Conservation (phyloP, 768 basidiomycete species). For the Krasilnikovozyma curviuscula region DNA sequence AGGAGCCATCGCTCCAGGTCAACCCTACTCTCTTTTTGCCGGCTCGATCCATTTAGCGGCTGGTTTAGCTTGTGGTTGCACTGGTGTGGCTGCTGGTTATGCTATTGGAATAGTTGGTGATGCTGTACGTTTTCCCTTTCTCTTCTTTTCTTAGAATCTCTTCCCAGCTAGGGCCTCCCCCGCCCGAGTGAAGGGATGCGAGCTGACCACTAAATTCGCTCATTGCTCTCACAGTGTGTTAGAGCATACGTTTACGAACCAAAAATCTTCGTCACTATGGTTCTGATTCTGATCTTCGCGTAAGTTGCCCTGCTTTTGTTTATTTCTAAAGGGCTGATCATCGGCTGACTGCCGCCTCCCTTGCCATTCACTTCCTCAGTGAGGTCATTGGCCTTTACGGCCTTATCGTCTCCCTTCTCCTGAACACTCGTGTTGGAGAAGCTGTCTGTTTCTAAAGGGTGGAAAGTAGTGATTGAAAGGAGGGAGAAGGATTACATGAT, state of each 20-base stretch:
- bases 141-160: background rate
- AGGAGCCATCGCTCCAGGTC: slow-evolving; percentile 40
- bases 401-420: slow-evolving; percentile 62
- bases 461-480: too few species aligned
- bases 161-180: too few species aligned
- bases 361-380: slow-evolving; percentile 22
- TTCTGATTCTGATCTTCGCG: slow-evolving; percentile 54
- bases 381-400: slow-evolving; percentile 78
- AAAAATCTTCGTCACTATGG: slow-evolving; percentile 84
- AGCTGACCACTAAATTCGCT: too few species aligned
- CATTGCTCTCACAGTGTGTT: slow-evolving; percentile 41
- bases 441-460: too few species aligned
- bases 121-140: slow-evolving; percentile 39
- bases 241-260: slow-evolving; percentile 79
- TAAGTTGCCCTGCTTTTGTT: slow-evolving; percentile 13
- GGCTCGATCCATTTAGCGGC: slow-evolving; percentile 87
- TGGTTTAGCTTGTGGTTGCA: slow-evolving; percentile 73
- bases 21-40: slow-evolving; percentile 59
- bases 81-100: slow-evolving; percentile 80
- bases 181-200: too few species aligned
- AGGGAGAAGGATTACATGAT: too few species aligned
- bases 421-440: slow-evolving; percentile 60
- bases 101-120: slow-evolving; percentile 90
- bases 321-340: too few species aligned
- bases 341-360: background rate